Percentiles rank a stretch among this genome's conserved stretches.
Conservation (phyloP, 306 rosid species). For the Glycine tomentella region DNA sequence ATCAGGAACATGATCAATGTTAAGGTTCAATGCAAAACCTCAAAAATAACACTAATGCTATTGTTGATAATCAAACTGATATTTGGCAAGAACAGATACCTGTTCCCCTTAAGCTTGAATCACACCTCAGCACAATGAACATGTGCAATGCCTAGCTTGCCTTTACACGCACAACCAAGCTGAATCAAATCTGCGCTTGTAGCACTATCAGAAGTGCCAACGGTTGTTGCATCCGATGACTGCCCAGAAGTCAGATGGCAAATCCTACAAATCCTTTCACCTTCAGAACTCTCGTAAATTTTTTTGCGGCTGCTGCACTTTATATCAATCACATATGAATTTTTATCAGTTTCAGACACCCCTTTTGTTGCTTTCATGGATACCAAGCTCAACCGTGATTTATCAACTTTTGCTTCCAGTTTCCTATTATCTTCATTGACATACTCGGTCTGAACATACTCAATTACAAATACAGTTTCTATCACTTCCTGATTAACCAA, state of each 20-base stretch:
- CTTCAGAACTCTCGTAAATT: constrained; percentile 57
- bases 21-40: constrained; percentile 26
- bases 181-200: constrained; percentile 63
- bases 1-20: not conserved
- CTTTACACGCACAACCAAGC: constrained; percentile 93
- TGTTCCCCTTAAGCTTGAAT: constrained; percentile 91
- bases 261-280: constrained; percentile 88
- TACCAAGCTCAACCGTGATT: constrained; percentile 56
- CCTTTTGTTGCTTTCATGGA: constrained; percentile 50
- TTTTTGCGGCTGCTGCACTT: constrained; percentile 59
- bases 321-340: constrained; percentile 66
- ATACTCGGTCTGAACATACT: constrained; percentile 53
- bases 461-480: constrained; percentile 61
- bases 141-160: constrained; percentile 86
- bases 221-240: constrained; percentile 55
- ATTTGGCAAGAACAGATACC: constrained; percentile 54
- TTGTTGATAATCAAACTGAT: constrained; percentile 1
- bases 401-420: constrained; percentile 51
- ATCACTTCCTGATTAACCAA: constrained; percentile 52
- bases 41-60: constrained; percentile 2
- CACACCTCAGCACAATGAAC: constrained; percentile 89
- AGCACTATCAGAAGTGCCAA: constrained; percentile 41
- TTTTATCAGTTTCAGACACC: constrained; percentile 59
- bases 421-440: constrained; percentile 50
- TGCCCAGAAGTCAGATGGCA: constrained; percentile 80